phyloP scores from a whole-genome alignment of 345 rosid species.

The Angophora floribunda region DNA sequence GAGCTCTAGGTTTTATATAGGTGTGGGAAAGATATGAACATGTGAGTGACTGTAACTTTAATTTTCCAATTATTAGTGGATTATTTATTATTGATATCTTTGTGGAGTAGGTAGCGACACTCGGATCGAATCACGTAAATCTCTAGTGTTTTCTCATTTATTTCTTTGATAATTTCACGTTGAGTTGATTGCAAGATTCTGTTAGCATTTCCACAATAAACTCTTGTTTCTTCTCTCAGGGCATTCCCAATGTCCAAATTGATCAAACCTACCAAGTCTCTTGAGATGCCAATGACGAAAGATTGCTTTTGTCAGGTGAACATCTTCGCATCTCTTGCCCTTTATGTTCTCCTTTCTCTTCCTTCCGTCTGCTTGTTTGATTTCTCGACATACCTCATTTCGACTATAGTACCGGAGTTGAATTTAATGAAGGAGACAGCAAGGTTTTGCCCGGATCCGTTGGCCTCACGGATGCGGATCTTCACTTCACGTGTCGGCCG shows the following conservation, averaged over 20 bases:
- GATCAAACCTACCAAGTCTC: not conserved
- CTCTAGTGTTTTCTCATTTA: not conserved
- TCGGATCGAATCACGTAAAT: accelerated
- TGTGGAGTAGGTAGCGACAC: not conserved
- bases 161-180: not conserved
- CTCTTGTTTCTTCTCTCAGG: not conserved
- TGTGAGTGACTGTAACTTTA: accelerated
- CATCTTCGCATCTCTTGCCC: not conserved
- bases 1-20: not conserved
- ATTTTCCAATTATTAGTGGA: not conserved
- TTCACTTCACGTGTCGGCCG: not conserved
- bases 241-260: not conserved
- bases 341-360: not conserved
- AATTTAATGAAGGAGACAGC: not conserved
- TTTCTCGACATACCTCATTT: not conserved
- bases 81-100: not conserved
- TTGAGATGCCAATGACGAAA: not conserved
- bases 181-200: not conserved
- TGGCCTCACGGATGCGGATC: not conserved
- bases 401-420: not conserved
- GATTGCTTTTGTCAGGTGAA: not conserved
- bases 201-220: accelerated
- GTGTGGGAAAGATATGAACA: not conserved
- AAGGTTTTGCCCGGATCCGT: not conserved
- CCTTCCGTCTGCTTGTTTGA: not conserved